Evolutionary conservation across 2,329 filamentous ascomycete species (phyloP).

Genomic region (Trichophyton equinum): DNA sequence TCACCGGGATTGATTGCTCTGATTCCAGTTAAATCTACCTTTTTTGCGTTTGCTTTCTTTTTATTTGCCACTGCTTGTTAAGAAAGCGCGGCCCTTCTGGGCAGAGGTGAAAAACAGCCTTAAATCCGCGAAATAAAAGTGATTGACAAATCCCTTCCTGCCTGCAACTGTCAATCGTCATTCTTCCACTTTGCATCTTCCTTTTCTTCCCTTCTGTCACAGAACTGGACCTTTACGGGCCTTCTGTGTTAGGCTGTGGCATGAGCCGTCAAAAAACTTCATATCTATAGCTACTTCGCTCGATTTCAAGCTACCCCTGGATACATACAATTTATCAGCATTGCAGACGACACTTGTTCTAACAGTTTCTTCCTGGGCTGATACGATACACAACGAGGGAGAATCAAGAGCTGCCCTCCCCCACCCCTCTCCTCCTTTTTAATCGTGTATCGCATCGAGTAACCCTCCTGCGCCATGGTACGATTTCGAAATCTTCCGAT

Average conservation of each 20-base stretch:
- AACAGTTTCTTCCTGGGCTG: not conserved
- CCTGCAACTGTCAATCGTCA: not conserved
- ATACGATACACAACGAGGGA: not conserved
- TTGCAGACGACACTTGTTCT: not conserved
- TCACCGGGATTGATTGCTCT: constrained; percentile 2
- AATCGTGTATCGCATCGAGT: not conserved
- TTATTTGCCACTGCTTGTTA: not conserved
- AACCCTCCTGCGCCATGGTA: not conserved
- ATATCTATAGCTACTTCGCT: not conserved
- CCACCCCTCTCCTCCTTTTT: not conserved
- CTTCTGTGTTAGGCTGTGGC: not conserved
- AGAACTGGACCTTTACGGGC: not conserved
- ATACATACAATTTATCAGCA: not conserved
- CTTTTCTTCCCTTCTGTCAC: not conserved
- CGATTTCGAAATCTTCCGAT: not conserved
- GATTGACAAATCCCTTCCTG: not conserved
- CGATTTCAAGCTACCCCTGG: not conserved
- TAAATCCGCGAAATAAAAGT: not conserved
- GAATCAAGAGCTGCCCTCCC: not conserved
- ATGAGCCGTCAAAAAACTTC: not conserved
- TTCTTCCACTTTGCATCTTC: not conserved
- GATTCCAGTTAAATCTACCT: not conserved
- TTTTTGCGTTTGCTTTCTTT: constrained; percentile 3
- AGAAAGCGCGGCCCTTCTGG: not conserved
- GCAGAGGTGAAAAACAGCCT: not conserved